Base-by-base conservation (phyloP, 2,329 filamentous ascomycete species). In the Nigrospora sphaerica region DNA sequence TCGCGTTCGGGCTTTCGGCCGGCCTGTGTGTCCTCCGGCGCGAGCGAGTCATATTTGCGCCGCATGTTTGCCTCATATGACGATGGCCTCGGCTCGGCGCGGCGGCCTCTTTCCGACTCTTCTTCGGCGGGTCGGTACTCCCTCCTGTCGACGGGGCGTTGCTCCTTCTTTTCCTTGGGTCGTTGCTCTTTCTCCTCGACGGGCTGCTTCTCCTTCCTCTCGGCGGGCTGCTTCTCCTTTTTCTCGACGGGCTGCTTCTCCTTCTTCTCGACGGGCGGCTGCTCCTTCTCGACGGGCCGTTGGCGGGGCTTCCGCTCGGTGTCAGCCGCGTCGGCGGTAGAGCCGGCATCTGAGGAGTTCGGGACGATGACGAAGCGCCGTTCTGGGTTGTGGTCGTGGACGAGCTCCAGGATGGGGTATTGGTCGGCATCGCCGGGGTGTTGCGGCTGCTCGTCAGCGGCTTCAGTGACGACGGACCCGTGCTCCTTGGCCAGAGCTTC, bases 391-490 rank as follows among this genome's bases (percentile, higher is more conserved):
- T 73, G 61, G 42, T 80, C 74, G 54, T 72, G 68, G 44, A 86
- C 77, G 46, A 85, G 80, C 46, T 84, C 66, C 19, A 91, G 69
- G 42, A 90, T 70, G 12, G 81, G 81, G 23, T 81, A 67, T 57
- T 91, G 86, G 44, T 90, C 83, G 48, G 84, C 64, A 6, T 78
- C 75, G 35, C 86, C 86, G 47, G 78, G 77, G 47, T 75, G 74
- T 42, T 73, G 71, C 28, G 78, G 73, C 48, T 83, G 79, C 53
- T 84, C 82, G 47, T 69, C 71, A 45, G 52, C 56, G 38, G 54
- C 61, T 43, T 54, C 54, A 34, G 62, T 49, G 33, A 63, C 53
- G 32, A 58, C 54, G 28, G 65, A 64, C 23, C 72, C 70, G 55
- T 78, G 65, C 59, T 90, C 86, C 59, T 74, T 80, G 6, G 75